Base-by-base conservation (phyloP, 108 stramenopile genomes). In the Cyclostephanos tholiformis region DNA sequence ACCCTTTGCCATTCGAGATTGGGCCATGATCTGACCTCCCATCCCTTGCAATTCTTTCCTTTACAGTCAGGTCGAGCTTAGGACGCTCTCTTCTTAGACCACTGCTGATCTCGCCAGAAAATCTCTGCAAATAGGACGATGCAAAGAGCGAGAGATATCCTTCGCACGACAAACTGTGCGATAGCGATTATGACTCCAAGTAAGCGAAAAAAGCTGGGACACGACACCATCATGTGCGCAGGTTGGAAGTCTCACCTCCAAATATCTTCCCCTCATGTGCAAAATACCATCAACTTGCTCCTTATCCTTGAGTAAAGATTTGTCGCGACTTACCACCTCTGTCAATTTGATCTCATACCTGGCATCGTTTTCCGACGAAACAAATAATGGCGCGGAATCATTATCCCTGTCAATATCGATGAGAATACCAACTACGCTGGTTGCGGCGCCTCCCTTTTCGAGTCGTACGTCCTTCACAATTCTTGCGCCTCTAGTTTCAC, bases 21-120 rank as follows among this genome's bases (percentile, higher is more conserved):
- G 93, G 17, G 93, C 90, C 85, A 91, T 89, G 65, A 94, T 94
- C 43, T 82, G 87, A 44, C 93, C 93, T 38, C 89, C 93, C 53
- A 89, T 85, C 12, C 67, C 80, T 66, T 80, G 61, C 39, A 84
- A 65, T 65, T 87, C 86, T 62, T 87, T 91, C n/a, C 82, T 88
- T 90, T 20, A 91, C 93, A 0, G 89, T 88, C 16, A 94, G 76
- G 72, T 94, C 91, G 7, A 94, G 78, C 56, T 82, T 89, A 16
- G 89, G 88, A 17, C 93, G 85, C 72, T 91, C 82, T n/a, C n/a
- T n/a, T 46, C 76, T 85, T 13, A 70, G 62, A 9, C 69, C 85
- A 43, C 83, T 80, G 25, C 84, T 67, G 46, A 83, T 88, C 10
- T 87, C 87, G 27, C 72, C 73, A 4, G 60, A n/a, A n/a, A 52